Conservation (phyloP, 1,284 basidiomycete genomes). For the Pseudozyma sp. region DNA sequence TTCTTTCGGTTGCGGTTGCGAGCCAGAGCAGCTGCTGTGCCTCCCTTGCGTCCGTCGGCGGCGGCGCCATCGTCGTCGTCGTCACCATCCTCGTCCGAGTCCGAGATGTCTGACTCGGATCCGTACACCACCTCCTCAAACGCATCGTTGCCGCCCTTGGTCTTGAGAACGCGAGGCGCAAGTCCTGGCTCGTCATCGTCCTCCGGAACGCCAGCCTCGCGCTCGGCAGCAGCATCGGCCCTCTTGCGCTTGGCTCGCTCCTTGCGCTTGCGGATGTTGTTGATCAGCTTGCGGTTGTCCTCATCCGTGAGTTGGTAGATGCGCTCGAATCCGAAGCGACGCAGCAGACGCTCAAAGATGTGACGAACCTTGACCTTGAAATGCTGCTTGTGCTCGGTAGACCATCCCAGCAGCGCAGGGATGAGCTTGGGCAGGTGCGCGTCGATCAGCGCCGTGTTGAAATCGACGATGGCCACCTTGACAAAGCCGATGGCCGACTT, state of each 20-base stretch:
- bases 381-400: slow-evolving; percentile 97
- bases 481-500: slow-evolving; percentile 94
- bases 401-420: slow-evolving; percentile 87
- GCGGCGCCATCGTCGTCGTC: slow-evolving; percentile 35
- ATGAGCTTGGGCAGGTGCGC: slow-evolving; percentile 83
- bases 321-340: slow-evolving; percentile 88
- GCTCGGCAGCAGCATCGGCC: slow-evolving; percentile 71
- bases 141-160: slow-evolving; percentile 65
- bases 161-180: slow-evolving; percentile 45
- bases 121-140: slow-evolving; percentile 68
- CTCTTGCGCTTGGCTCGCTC: slow-evolving; percentile 81
- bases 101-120: slow-evolving; percentile 61
- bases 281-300: slow-evolving; percentile 81
- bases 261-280: slow-evolving; percentile 90
- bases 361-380: slow-evolving; percentile 97
- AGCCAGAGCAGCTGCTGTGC: slow-evolving; percentile 38
- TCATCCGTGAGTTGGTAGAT: slow-evolving; percentile 76
- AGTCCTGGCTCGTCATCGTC: slow-evolving; percentile 47
- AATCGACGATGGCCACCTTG: slow-evolving; percentile 90
- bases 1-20: slow-evolving; percentile 41
- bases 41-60: slow-evolving; percentile 29
- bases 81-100: slow-evolving; percentile 56
- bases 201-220: slow-evolving; percentile 44
- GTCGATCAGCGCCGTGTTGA: slow-evolving; percentile 78
- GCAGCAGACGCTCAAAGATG: slow-evolving; percentile 94